Base-by-base conservation (phyloP, 768 basidiomycete genomes). In the Amanita thiersii region DNA sequence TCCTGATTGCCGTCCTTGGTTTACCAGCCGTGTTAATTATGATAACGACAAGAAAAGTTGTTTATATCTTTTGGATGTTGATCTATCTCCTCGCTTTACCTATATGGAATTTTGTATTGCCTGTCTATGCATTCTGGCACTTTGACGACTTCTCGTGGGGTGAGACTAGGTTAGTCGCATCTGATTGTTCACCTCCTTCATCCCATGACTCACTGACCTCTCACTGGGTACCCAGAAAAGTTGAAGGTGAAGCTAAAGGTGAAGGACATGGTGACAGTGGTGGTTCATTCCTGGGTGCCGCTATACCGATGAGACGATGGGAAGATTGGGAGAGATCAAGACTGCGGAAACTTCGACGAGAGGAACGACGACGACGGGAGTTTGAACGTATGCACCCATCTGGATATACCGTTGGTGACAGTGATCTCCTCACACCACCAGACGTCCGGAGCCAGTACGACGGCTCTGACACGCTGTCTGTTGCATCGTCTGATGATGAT, bases 61-160 rank as follows among this genome's bases (percentile, higher is more conserved):
- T 97, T 30, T 98, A 98, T 64, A 82, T 96, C 44, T 86, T 89
- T 52, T 99, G 96, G 96, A 96, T 99, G 91, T 58, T 93, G 57
- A 79, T 93, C 56, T 98, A 99, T 68, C 75, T 99, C 9, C 43
- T 80, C 38, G 92, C 96, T 20, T 67, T 99, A 29, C 96, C 96
- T 0, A 72, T 99, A 21, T 99, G 96, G 96, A 97, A 97, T 60
- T 86, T 94, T 49, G 66, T 94, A 32, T 70, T 97, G 3, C 93
- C 94, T 8, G 68, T 96, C 6, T 99, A 99, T 62, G 86, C 93
- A 10, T 98, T 98, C 60, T 96, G 92, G 91, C 93, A 98, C 62
- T 97, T 99, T 60, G 94, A 98, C 50, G 96, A 99, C 63, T 98
- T 99, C 64, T 92, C 90, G 20, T 99, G 96, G 96, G 96, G 96